phyloP scores from a whole-genome alignment of 208 protist species.

The Leishmania gerbilli region DNA sequence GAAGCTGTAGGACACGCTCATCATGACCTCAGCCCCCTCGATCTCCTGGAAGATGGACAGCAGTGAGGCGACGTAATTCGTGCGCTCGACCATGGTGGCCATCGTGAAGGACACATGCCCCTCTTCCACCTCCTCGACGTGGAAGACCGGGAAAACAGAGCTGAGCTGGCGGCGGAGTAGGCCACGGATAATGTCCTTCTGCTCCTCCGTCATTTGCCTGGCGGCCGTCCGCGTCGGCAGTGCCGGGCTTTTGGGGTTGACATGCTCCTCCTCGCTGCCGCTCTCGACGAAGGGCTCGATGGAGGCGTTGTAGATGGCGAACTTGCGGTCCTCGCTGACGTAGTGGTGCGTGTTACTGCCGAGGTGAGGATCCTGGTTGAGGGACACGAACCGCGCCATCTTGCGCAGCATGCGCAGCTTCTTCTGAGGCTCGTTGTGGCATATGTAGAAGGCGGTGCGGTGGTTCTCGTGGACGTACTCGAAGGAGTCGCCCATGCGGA shows the following conservation, averaged over 20 bases:
- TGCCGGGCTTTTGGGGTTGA: conserved; percentile 44
- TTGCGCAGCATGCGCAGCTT: conserved; percentile 61
- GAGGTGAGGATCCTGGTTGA: conserved; percentile 24
- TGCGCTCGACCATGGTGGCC: conserved; percentile 58
- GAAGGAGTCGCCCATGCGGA: conserved; percentile 55
- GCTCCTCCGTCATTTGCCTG: conserved; percentile 33
- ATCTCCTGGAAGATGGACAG: conserved; percentile 73
- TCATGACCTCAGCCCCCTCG: conserved; percentile 47
- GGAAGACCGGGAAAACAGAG: conserved; percentile 63
- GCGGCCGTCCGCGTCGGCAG: conserved; percentile 39
- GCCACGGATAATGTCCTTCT: conserved; percentile 62
- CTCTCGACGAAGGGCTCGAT: conserved; percentile 51
- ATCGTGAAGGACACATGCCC: conserved; percentile 65
- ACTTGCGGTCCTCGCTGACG: conserved; percentile 53
- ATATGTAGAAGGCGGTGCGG: conserved; percentile 73
- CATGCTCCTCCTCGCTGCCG: conserved; percentile 29
- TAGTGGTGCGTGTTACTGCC: conserved; percentile 59
- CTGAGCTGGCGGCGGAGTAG: conserved; percentile 63
- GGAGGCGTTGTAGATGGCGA: conserved; percentile 61
- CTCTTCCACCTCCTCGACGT: conserved; percentile 29
- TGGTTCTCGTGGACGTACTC: conserved; percentile 65
- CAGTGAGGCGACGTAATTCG: conserved; percentile 71
- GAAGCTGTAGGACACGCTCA: conserved; percentile 71
- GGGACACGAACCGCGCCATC: conserved; percentile 51
- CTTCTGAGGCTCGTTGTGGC: conserved; percentile 44